A percentile compares a stretch with the other conserved stretches of the same genome.
Evolutionary conservation across 768 basidiomycete species (phyloP).

Genomic region (Crassisporium funariophilum): DNA sequence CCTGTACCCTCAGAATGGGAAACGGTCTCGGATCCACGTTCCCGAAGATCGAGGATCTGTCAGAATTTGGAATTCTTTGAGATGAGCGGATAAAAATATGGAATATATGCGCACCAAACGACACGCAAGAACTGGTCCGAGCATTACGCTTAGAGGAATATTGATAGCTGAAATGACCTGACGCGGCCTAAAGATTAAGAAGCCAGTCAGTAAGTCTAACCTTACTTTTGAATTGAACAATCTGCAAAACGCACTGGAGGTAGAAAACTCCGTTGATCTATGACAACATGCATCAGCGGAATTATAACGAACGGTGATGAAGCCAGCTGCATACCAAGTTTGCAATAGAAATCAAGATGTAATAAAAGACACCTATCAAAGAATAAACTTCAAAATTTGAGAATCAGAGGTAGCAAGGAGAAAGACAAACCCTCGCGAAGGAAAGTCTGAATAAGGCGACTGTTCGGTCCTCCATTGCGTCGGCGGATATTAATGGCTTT

Average conservation of each 20-base stretch:
- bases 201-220: conserved; percentile 12
- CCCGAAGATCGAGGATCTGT: conserved; percentile 80
- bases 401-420: background rate
- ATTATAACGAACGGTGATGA: background rate
- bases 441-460: conserved; percentile 81
- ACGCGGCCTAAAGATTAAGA: conserved; percentile 55
- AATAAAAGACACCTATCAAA: conserved; percentile 73
- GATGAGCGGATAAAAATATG: background rate
- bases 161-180: conserved; percentile 84
- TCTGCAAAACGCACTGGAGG: conserved; percentile 64
- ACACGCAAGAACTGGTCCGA: conserved; percentile 78
- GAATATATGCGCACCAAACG: conserved; percentile 50
- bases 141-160: conserved; percentile 84
- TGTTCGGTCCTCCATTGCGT: conserved; percentile 74
- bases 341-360: conserved; percentile 82
- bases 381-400: conserved; percentile 1
- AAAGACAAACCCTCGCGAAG: conserved; percentile 66
- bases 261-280: conserved; percentile 84
- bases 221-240: background rate
- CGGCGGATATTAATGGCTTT: conserved; percentile 79
- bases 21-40: conserved; percentile 79
- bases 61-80: conserved; percentile 5
- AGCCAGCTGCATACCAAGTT: conserved; percentile 52
- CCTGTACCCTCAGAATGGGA: conserved; percentile 75
- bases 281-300: background rate